phyloP scores from a whole-genome alignment of 768 basidiomycete genomes.

The Calvatia gigantea region DNA sequence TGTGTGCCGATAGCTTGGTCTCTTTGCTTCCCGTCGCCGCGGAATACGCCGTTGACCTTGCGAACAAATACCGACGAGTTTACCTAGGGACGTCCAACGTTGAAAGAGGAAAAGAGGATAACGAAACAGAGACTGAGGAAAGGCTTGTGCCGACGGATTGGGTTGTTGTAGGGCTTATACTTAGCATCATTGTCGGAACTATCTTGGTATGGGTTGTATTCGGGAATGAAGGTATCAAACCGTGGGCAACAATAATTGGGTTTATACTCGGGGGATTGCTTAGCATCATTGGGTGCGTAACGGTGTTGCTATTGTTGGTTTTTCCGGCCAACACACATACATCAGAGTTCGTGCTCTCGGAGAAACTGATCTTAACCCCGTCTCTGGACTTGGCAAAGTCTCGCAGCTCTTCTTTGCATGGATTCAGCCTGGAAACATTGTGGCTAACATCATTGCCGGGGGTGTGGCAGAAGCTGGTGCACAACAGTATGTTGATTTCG shows the following conservation, averaged over 20 bases:
- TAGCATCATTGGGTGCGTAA: conserved; percentile 78
- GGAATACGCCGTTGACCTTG: conserved; percentile 41
- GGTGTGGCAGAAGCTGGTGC: conserved; percentile 97
- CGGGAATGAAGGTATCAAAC: conserved; percentile 86
- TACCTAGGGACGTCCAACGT: conserved; percentile 21
- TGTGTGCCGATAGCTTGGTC: conserved; percentile 89
- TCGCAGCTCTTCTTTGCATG: conserved; percentile 93
- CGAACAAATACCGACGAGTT: conserved; percentile 23
- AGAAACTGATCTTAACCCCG: conserved; percentile 92
- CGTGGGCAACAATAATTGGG: conserved; percentile 90
- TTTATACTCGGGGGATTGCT: conserved; percentile 80
- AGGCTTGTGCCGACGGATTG: conserved; percentile 78
- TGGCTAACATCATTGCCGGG: conserved; percentile 97
- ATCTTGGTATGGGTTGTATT: conserved; percentile 86
- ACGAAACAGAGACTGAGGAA: conserved; percentile 75
- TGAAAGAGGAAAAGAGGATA: conserved; percentile 34
- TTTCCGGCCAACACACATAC: conserved; percentile 12
- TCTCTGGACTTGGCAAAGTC: conserved; percentile 91
- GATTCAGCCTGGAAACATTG: conserved; percentile 90
- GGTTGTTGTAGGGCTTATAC: conserved; percentile 67
- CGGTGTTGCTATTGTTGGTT: conserved; percentile 8
- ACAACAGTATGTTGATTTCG: conserved; percentile 61
- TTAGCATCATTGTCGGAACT: conserved; percentile 67
- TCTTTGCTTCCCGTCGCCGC: conserved; percentile 75
- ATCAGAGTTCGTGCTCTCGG: conserved; percentile 87